These are phyloP conservation scores for Myriosclerotinia curreyana DNA, from an alignment of 2,329 filamentous ascomycete genomes.

Conservation along the genomic window DNA sequence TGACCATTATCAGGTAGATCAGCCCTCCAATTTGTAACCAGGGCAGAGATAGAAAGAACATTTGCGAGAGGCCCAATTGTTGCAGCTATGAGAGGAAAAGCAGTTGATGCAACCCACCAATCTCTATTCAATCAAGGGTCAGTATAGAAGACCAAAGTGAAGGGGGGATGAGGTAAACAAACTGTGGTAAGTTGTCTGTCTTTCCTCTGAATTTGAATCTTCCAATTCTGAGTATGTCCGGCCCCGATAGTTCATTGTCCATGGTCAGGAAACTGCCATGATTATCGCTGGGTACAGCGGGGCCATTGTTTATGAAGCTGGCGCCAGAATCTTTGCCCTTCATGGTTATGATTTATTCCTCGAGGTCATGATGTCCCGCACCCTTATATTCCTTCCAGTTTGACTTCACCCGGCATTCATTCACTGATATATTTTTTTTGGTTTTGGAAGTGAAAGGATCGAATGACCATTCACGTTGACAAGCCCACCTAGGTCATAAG, in stretches of 20 bases:
- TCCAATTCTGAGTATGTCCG: conserved; percentile 33
- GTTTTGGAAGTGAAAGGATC: background rate
- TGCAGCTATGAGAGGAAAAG: conserved; percentile 60
- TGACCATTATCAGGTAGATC: conserved; percentile 47
- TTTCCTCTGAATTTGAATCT: conserved; percentile 38
- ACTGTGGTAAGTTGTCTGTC: conserved; percentile 40
- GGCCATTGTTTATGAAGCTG: conserved; percentile 1
- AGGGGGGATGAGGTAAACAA: conserved; percentile 20
- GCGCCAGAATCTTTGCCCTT: background rate
- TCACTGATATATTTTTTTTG: background rate
- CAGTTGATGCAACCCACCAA: conserved; percentile 45
- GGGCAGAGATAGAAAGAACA: conserved; percentile 63
- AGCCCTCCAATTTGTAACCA: conserved; percentile 62
- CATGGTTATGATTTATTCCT: conserved; percentile 8
- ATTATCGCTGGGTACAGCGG: background rate
- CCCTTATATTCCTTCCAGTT: background rate
- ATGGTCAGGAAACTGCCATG: background rate
- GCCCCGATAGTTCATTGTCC: conserved; percentile 3
- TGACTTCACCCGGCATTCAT: background rate
- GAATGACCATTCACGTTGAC: background rate
- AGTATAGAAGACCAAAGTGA: background rate
- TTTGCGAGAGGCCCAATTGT: conserved; percentile 70
- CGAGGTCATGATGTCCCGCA: conserved; percentile 2
- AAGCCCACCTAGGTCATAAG: background rate
- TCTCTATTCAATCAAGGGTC: conserved; percentile 30